Percentiles rank a stretch among this genome's conserved stretches.
phyloP scores from a whole-genome alignment of 805 yeast species.

The Kuraishia capsulata region DNA sequence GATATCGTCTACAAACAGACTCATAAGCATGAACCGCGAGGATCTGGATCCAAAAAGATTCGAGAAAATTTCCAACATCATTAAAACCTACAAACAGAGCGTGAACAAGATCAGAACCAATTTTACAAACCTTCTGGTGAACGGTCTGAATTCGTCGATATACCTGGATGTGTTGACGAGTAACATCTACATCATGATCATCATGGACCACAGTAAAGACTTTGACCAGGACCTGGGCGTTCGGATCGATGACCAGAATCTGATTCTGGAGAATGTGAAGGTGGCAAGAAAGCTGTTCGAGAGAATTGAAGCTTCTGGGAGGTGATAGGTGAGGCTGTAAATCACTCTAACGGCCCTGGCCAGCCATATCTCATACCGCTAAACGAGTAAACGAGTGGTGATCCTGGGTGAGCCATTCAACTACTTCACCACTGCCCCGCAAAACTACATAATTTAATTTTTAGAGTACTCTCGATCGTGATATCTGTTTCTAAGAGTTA shows the following conservation, averaged over 20 bases:
- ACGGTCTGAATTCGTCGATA: constrained; percentile 33
- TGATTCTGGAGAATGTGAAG: constrained; percentile 24
- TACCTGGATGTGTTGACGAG: constrained; percentile 24
- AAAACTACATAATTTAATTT: too few species aligned
- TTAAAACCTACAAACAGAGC: constrained; percentile 90
- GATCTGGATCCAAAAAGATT: constrained; percentile 81
- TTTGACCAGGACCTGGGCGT: constrained; percentile 9
- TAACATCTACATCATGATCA: constrained; percentile 28
- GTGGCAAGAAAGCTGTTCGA: constrained; percentile 24
- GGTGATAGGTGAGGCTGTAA: background rate
- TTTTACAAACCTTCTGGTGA: constrained; percentile 65
- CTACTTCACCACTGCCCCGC: too few species aligned
- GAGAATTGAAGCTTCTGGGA: constrained; percentile 10
- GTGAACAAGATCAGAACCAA: constrained; percentile 81
- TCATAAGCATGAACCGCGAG: constrained; percentile 7
- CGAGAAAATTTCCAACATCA: constrained; percentile 87
- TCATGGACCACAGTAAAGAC: constrained; percentile 18
- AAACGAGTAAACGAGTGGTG: background rate
- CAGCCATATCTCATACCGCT: background rate
- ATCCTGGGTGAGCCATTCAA: too few species aligned
- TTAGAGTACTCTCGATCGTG: too few species aligned
- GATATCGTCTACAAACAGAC: constrained; percentile 46
- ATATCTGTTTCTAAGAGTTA: too few species aligned
- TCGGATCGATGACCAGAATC: constrained; percentile 20
- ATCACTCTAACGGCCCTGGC: background rate